Evolutionary conservation across 257 asterid species (phyloP), one percentile per base, ranked within the genome.

Genomic region (Eucommia ulmoides): DNA sequence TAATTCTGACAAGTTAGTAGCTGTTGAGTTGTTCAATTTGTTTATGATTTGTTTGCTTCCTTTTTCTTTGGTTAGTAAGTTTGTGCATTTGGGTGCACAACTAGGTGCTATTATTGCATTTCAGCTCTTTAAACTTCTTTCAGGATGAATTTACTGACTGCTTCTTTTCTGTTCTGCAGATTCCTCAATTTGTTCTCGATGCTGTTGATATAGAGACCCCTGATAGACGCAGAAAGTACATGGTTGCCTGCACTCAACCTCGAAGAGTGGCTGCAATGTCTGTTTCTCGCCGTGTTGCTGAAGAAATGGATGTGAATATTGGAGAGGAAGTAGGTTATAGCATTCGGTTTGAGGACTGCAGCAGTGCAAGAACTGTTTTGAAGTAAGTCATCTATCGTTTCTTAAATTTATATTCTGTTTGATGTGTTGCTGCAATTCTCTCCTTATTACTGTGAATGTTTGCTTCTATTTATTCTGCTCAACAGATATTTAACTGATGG

Each of bases 281-380:
- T 15, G 99, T 86, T 59, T 83, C 99, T 45, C 79, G 95, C 33
- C 79, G 99, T 56, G 99, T 91, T 5, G 99, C 99, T 2, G 99
- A 91, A 54, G 99, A 91, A 77, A 86, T 91, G 99, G 99, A 91
- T 54, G 95, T 91, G 55, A 69, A 75, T 0, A 86, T 86, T 51
- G 99, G 96, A 19, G 99, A 91, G 67, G 99, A 91, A 79, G 99
- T 91, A 11, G 99, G 99, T 64, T 86, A 91, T 51, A 86, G 94
- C 49, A 83, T 53, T 19, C 50, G 51, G 21, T 65, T 53, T 33
- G 61, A 65, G 16, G 62, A 65, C 42, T 29, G 54, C 22, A 86
- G 89, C 66, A 74, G 99, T 57, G 77, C 93, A 24, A 65, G 69
- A 50, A 91, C 99, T 19, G 94, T 91, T 10, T 55, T 91, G 24